These are phyloP conservation scores for Chernovozyma aurita DNA, from an alignment of 1,139 yeast species.

Conservation along the genomic window DNA sequence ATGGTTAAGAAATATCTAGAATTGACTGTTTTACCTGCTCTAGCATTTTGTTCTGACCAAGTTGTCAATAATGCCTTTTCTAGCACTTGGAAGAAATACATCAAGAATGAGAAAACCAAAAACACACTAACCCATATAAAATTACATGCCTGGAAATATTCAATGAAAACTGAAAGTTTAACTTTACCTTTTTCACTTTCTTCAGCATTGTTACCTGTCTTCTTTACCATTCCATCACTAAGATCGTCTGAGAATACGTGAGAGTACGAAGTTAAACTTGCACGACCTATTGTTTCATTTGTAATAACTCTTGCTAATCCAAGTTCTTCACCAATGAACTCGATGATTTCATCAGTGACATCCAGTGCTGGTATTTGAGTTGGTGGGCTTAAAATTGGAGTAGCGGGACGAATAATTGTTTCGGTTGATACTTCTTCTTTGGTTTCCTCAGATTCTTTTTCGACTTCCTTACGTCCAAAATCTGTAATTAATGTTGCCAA, in stretches of 20 bases:
- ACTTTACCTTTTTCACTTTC: constrained; percentile 21
- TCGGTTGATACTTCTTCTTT: constrained; percentile 5
- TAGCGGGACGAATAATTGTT: neutral
- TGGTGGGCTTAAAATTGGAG: neutral
- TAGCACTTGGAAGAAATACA: constrained; percentile 15
- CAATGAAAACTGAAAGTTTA: constrained; percentile 18
- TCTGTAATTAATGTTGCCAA: constrained; percentile 15
- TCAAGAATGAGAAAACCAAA: constrained; percentile 14
- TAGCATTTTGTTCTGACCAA: constrained; percentile 24
- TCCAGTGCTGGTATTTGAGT: neutral
- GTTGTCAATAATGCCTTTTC: constrained; percentile 22
- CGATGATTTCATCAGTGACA: constrained; percentile 8
- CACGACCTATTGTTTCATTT: constrained; percentile 10
- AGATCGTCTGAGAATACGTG: constrained; percentile 19
- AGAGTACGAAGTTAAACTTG: constrained; percentile 19
- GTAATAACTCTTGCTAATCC: constrained; percentile 9
- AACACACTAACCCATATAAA: constrained; percentile 19
- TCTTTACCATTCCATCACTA: constrained; percentile 12
- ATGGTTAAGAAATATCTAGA: constrained; percentile 16
- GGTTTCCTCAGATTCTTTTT: constrained; percentile 8
- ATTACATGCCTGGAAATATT: constrained; percentile 25
- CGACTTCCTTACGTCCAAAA: constrained; percentile 11
- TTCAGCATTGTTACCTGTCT: constrained; percentile 20
- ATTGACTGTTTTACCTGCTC: constrained; percentile 16
- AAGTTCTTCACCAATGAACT: constrained; percentile 10